Base-by-base conservation (phyloP, 306 rosid species). In the Argentina anserina region DNA sequence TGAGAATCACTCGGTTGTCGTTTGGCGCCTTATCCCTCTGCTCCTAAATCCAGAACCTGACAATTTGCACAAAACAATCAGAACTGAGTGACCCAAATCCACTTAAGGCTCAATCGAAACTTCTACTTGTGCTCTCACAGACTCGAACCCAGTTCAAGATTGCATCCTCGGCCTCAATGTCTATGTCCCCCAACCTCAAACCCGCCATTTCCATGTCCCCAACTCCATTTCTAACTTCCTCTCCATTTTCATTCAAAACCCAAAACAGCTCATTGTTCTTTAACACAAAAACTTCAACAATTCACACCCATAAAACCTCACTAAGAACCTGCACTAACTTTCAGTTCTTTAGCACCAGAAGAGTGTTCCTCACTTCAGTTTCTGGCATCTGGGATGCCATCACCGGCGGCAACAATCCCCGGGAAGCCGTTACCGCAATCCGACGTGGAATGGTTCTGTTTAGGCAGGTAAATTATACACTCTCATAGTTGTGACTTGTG, bases 401-500 rank as follows among this genome's bases (percentile, higher is more conserved):
- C 4, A 89, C 97, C 8, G 88, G 96, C 25, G 87, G 80, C 62
- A 84, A 86, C 75, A 85, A 91, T 78, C 65, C 83, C 61, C 90
- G 90, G 11, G 96, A 89, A 70, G 84, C 97, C 23, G 26, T 90
- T 6, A 73, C 80, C 15, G 86, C 96, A 0, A 83, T 87, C 80
- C 90, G 96, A 29, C 82, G 92, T 0, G 98, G 97, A 61, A 91
- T 93, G 98, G 76, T 82, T 50, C 92, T 93, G 75, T 93, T 91
- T 77, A 84, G 88, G 41, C 87, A 85, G 94, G 96, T 84, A n/a
- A 12, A 0, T 25, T 50, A 67, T 18, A 20, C 33, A 60, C 36
- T n/a, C n/a, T n/a, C 25, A 3, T n/a, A 18, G 63, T 69, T 63
- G 6, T 43, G 36, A 31, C 1, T 39, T 39, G 73, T 33, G 65